These are phyloP conservation scores for Pseudocercospora crystallina DNA, from an alignment of 2,329 filamentous ascomycete species.

Conservation along the genomic window DNA sequence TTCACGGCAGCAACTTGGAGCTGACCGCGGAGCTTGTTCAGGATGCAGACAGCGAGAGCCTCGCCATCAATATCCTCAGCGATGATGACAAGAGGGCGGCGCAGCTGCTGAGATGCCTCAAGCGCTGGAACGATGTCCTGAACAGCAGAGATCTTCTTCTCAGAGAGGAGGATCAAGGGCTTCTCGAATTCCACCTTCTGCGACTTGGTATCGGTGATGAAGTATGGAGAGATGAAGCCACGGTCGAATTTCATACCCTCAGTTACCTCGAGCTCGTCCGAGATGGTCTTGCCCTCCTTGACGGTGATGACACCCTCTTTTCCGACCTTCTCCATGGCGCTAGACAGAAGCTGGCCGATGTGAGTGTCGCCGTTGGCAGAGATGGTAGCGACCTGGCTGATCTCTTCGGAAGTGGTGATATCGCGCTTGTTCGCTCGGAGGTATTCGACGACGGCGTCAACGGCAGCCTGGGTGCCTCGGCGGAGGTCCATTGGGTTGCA, in stretches of 20 bases:
- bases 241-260: conserved; percentile 99
- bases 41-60: conserved; percentile 96
- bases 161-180: conserved; percentile 94
- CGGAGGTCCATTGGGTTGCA: conserved; percentile 99
- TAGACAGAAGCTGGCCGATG: conserved; percentile 93
- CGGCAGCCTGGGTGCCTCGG: conserved; percentile 93
- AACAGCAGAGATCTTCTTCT: conserved; percentile 99
- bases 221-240: conserved; percentile 97
- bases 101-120: conserved; percentile 92
- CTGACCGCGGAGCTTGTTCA: conserved; percentile 99
- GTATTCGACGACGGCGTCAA: conserved; percentile 91
- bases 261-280: conserved; percentile 96
- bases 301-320: conserved; percentile 99
- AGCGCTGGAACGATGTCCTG: conserved; percentile 98
- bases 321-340: conserved; percentile 99
- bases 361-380: conserved; percentile 95
- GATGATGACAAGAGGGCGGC: conserved; percentile 95
- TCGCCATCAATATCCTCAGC: conserved; percentile 99
- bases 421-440: conserved; percentile 95
- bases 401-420: conserved; percentile 95
- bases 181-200: conserved; percentile 99
- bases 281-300: conserved; percentile 98
- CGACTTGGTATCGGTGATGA: conserved; percentile 98
- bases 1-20: conserved; percentile 98
- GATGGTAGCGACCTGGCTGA: conserved; percentile 97